phyloP scores from a whole-genome alignment of 176 grass and related monocot species.

The Otatea glauca region DNA sequence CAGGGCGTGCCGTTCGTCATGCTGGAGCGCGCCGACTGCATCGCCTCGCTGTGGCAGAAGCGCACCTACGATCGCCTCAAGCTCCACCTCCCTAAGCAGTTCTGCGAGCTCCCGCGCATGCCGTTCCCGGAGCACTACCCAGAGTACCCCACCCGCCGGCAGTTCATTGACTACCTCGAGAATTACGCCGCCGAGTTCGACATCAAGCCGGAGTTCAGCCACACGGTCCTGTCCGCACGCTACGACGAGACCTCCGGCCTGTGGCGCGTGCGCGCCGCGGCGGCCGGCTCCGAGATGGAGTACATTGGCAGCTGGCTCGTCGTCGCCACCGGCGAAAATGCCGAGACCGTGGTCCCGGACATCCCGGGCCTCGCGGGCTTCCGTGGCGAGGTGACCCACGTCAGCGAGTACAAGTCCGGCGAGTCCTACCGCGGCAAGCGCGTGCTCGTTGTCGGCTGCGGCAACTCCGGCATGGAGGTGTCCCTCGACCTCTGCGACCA shows the following conservation, averaged over 20 bases:
- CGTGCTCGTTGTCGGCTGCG: conserved; percentile 82
- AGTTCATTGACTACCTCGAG: conserved; percentile 79
- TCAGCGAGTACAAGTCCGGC: conserved; percentile 69
- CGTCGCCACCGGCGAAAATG: conserved; percentile 90
- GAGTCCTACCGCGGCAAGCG: conserved; percentile 58
- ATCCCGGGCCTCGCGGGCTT: conserved; percentile 54
- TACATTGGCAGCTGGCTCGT: conserved; percentile 87
- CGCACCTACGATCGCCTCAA: conserved; percentile 86
- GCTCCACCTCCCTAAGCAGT: conserved; percentile 87
- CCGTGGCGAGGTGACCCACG: conserved; percentile 55
- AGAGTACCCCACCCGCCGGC: conserved; percentile 71
- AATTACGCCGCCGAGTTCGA: conserved; percentile 63
- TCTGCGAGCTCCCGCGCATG: conserved; percentile 81
- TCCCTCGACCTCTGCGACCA: conserved; percentile 82
- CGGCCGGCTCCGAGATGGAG: conserved; percentile 53
- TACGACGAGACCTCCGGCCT: conserved; percentile 77
- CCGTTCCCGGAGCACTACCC: conserved; percentile 69
- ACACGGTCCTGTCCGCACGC: conserved; percentile 54
- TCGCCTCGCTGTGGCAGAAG: conserved; percentile 77
- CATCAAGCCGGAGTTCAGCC: conserved; percentile 61
- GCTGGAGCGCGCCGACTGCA: conserved; percentile 72
- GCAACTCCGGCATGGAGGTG: conserved; percentile 92
- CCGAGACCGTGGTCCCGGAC: conserved; percentile 59
- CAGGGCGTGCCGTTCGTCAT: conserved; percentile 72
- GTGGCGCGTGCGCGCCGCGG: conserved; percentile 57